Percentiles rank a stretch among this genome's conserved stretches.
These are phyloP conservation scores for Hymenoscyphus repandus DNA, from an alignment of 2,329 filamentous ascomycete genomes.

Conservation along the genomic window DNA sequence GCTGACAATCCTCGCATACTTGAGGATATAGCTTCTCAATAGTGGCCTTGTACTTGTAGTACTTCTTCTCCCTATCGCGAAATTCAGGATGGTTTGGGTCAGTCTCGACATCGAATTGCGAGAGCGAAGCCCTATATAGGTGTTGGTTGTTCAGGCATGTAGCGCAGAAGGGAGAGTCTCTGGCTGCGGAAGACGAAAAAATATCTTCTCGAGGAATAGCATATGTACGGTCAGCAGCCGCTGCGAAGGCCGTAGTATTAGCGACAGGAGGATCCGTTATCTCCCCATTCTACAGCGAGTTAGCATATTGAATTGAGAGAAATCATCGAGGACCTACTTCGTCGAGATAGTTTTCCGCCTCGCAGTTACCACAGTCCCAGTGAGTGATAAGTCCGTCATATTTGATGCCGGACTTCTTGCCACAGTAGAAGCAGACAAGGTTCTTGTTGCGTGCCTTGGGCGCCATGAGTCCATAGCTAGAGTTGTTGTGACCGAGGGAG, in stretches of 20 bases:
- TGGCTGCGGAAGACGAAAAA: conserved; percentile 21
- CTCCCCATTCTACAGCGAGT: conserved; percentile 62
- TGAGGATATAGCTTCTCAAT: conserved; percentile 84
- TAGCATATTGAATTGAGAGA: conserved; percentile 7
- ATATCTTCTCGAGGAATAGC: conserved; percentile 37
- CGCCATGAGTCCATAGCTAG: conserved; percentile 25
- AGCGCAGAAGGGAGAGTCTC: conserved; percentile 54
- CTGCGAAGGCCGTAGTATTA: conserved; percentile 46
- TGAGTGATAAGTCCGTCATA: conserved; percentile 54
- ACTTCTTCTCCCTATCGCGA: conserved; percentile 56
- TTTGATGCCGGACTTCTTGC: conserved; percentile 55
- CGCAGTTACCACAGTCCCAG: conserved; percentile 74
- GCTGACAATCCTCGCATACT: conserved; percentile 77
- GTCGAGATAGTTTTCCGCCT: conserved; percentile 85
- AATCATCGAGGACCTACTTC: conserved; percentile 49
- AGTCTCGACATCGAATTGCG: conserved; percentile 71
- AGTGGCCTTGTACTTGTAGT: conserved; percentile 63
- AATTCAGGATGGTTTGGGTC: conserved; percentile 64
- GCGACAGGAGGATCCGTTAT: conserved; percentile 79
- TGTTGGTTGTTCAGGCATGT: conserved; percentile 87
- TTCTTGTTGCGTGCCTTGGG: conserved; percentile 18
- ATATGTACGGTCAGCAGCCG: conserved; percentile 41
- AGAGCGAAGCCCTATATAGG: conserved; percentile 67
- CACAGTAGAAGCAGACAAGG: conserved; percentile 80
- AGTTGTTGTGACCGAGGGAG: neutral